Evolutionary conservation across 345 rosid species (phyloP).

Genomic region (Combretum micranthum): DNA sequence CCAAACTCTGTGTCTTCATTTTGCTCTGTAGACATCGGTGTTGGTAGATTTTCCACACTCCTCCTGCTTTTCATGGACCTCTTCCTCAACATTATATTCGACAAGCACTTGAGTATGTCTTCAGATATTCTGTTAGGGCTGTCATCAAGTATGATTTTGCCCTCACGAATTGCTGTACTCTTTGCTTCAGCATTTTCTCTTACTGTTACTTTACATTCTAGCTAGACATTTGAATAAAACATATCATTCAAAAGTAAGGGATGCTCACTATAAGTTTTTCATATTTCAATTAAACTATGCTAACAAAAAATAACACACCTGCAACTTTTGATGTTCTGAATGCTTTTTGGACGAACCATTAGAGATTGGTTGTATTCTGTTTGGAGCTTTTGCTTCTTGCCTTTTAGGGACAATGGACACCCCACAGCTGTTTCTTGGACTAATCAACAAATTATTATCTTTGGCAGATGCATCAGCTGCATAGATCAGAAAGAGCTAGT

Average conservation of each 20-base stretch:
- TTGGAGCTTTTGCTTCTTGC: constrained; percentile 22
- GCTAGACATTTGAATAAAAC: constrained; percentile 20
- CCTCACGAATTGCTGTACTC: constrained; percentile 17
- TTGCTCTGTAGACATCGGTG: constrained; percentile 20
- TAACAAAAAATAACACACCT: constrained; percentile 25
- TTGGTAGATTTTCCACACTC: constrained; percentile 23
- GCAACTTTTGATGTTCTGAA: constrained; percentile 31
- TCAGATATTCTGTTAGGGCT: constrained; percentile 65
- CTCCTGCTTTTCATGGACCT: constrained; percentile 33
- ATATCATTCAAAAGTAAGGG: background rate
- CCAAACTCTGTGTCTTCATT: constrained; percentile 16
- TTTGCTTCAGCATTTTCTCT: constrained; percentile 36
- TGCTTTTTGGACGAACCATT: constrained; percentile 31
- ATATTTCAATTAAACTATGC: background rate
- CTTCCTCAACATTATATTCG: constrained; percentile 54
- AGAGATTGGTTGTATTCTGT: constrained; percentile 23
- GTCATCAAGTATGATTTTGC: constrained; percentile 14
- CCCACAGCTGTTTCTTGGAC: constrained; percentile 12
- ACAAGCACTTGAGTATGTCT: constrained; percentile 57
- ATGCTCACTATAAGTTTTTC: background rate
- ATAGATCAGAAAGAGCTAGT: no score
- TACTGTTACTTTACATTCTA: constrained; percentile 22
- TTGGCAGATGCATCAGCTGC: no score
- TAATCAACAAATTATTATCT: no score
- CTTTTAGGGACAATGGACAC: constrained; percentile 20